These are phyloP conservation scores for Globisporangium canariense DNA, from an alignment of 352 stramenopile genomes.

Conservation along the genomic window DNA sequence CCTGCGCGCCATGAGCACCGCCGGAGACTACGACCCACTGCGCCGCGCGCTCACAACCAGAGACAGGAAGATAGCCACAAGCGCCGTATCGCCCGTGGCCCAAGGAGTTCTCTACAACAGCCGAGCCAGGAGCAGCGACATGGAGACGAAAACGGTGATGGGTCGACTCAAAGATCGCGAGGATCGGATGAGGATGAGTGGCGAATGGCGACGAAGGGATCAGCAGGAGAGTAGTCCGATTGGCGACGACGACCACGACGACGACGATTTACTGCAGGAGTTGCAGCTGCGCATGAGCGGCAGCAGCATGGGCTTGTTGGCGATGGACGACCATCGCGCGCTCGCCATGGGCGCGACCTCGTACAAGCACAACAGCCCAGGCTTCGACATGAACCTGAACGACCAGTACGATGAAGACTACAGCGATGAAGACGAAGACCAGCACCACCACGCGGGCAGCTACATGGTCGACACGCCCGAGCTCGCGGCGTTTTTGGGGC, in stretches of 20 bases:
- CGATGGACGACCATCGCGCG: neutral
- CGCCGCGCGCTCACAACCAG: slow-evolving; percentile 1
- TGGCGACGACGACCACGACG: neutral
- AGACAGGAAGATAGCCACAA: neutral
- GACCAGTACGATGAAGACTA: neutral
- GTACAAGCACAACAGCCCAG: neutral
- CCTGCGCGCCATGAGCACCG: slow-evolving; percentile 2
- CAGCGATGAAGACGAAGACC: neutral
- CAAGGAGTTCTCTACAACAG: neutral
- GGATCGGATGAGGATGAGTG: neutral
- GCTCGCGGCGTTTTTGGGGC: slow-evolving; percentile 15
- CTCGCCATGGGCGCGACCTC: slow-evolving; percentile 2
- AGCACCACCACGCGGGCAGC: neutral
- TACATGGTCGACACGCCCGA: slow-evolving; percentile 16
- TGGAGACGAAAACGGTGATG: slow-evolving; percentile 14
- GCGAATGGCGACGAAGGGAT: neutral
- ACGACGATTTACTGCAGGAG: neutral
- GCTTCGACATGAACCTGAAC: neutral
- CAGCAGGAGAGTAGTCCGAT: neutral
- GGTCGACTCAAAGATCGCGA: slow-evolving; percentile 8
- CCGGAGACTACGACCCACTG: neutral
- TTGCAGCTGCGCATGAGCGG: slow-evolving; percentile 3
- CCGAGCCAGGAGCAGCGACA: neutral
- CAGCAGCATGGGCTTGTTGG: neutral
- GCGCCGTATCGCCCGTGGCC: neutral